A percentile compares a stretch with the other conserved stretches of the same genome.
phyloP scores from a whole-genome alignment of 2,329 filamentous ascomycete species.

The Orbilia blumenaviensis region DNA sequence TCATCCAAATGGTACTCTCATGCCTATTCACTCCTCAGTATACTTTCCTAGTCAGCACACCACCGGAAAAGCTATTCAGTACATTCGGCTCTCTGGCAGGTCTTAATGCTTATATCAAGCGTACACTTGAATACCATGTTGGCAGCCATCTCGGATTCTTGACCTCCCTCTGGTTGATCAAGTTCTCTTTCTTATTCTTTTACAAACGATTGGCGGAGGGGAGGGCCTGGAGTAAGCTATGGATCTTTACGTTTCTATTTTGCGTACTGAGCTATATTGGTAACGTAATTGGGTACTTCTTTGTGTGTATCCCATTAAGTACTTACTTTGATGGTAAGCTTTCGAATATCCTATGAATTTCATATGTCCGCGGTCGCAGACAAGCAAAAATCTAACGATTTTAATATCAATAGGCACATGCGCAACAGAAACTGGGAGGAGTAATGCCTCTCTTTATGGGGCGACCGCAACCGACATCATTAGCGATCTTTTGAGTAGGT shows the following conservation, averaged over 20 bases:
- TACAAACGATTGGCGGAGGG: conserved; percentile 44
- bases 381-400: too few relatives aligned
- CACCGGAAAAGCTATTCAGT: not conserved
- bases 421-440: conserved; percentile 11
- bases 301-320: conserved; percentile 42
- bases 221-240: conserved; percentile 40
- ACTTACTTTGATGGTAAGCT: conserved; percentile 49
- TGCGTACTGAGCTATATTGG: conserved; percentile 41
- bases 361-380: too few relatives aligned
- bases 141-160: conserved; percentile 46
- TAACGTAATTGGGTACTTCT: conserved; percentile 44
- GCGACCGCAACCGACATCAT: conserved; percentile 47
- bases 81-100: not conserved
- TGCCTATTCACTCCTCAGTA: conserved; percentile 42
- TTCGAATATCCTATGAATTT: too few relatives aligned
- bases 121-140: conserved; percentile 35
- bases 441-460: conserved; percentile 41
- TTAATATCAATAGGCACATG: conserved; percentile 26
- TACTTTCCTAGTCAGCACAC: conserved; percentile 5
- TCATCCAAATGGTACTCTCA: conserved; percentile 28
- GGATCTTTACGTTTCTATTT: conserved; percentile 45
- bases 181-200: conserved; percentile 51
- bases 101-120: conserved; percentile 23
- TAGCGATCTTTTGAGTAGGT: conserved; percentile 43
- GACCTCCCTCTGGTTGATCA: conserved; percentile 46